phyloP scores from a whole-genome alignment of 345 rosid genomes.

The Carallia brachiata region DNA sequence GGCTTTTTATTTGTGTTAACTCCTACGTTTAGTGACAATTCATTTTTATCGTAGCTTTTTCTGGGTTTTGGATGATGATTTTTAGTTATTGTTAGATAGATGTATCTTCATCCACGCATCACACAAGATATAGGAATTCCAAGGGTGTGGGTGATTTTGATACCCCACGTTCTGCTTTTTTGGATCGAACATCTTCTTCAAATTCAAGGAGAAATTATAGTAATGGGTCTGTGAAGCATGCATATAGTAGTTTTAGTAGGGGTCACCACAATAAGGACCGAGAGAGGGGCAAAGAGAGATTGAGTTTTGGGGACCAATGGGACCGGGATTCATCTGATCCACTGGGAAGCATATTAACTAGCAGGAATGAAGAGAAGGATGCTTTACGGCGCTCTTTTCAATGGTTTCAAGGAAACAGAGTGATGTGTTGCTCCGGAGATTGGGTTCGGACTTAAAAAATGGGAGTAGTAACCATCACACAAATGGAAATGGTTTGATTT shows the following conservation, averaged over 20 bases:
- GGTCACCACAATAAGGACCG: slow-evolving; percentile 65
- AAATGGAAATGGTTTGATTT: slow-evolving; percentile 44
- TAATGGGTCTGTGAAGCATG: slow-evolving; percentile 10
- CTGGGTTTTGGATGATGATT: neutral
- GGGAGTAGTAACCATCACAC: slow-evolving; percentile 33
- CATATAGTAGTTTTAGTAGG: slow-evolving; percentile 29
- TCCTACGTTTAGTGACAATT: neutral
- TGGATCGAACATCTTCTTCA: slow-evolving; percentile 17
- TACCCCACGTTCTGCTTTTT: neutral
- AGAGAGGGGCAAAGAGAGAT: slow-evolving; percentile 59
- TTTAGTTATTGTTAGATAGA: neutral
- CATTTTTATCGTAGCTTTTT: neutral
- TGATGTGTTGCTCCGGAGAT: slow-evolving; percentile 43
- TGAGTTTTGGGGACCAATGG: slow-evolving; percentile 45
- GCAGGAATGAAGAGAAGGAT: slow-evolving; percentile 49
- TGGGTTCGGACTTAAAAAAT: slow-evolving; percentile 36
- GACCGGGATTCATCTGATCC: slow-evolving; percentile 49
- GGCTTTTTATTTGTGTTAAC: neutral
- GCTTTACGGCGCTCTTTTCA: slow-evolving; percentile 51
- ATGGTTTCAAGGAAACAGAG: slow-evolving; percentile 55
- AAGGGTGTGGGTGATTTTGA: slow-evolving; percentile 6
- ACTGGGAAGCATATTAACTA: slow-evolving; percentile 39
- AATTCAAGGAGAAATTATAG: slow-evolving; percentile 11
- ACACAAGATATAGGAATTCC: neutral
- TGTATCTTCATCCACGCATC: neutral